phyloP scores from a whole-genome alignment of 257 asterid genomes.

The Verbascum thapsus region DNA sequence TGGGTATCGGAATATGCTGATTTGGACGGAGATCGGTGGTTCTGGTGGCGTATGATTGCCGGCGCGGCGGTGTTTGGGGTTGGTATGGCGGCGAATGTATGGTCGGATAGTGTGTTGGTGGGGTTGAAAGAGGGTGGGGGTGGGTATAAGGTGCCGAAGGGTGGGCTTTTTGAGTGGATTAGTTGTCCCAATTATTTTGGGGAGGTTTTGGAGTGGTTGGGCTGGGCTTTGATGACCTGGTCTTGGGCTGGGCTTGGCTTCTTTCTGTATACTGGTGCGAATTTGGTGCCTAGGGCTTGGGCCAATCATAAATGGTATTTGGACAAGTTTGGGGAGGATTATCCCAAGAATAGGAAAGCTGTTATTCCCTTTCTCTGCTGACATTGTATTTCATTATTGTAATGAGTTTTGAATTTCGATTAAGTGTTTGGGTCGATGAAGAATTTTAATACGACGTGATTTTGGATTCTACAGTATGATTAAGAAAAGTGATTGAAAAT shows the following conservation, averaged over 20 bases:
- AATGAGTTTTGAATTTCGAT: no score
- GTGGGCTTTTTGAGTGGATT: conserved; percentile 67
- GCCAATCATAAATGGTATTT: conserved; percentile 66
- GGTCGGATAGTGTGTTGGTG: conserved; percentile 56
- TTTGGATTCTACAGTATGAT: no score
- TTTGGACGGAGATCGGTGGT: conserved; percentile 33
- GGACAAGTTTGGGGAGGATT: conserved; percentile 75
- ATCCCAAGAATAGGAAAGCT: conserved; percentile 66
- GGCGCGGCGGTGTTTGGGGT: conserved; percentile 42
- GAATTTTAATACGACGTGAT: no score
- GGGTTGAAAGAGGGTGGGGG: conserved; percentile 57
- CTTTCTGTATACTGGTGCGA: conserved; percentile 58
- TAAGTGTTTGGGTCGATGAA: no score
- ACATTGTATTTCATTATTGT: no score
- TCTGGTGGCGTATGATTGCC: conserved; percentile 46
- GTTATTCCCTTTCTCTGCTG: conserved; percentile 21
- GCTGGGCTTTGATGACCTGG: conserved; percentile 76
- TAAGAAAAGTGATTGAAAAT: no score
- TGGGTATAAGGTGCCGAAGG: conserved; percentile 63
- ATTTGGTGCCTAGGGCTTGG: conserved; percentile 66
- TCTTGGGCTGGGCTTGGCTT: conserved; percentile 78
- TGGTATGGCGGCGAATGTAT: conserved; percentile 59
- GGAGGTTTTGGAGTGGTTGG: conserved; percentile 82
- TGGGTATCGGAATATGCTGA: conserved; percentile 65
- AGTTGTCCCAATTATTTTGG: conserved; percentile 84